These are phyloP conservation scores for Cryptosporidium canis DNA, from an alignment of 169 alveolate genomes.

Conservation along the genomic window DNA sequence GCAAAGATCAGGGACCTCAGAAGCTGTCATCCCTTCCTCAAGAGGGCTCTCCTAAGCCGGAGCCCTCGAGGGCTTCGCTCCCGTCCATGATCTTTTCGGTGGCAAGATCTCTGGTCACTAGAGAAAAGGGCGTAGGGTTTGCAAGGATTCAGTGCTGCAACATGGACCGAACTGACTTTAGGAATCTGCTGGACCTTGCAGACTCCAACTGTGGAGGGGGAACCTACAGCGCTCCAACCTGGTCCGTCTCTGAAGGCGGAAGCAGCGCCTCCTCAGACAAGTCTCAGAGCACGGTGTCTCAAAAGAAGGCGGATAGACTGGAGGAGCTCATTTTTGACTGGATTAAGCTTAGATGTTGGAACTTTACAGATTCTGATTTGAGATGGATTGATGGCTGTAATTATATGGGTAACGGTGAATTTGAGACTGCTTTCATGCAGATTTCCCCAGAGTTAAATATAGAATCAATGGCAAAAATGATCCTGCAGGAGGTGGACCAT, in stretches of 20 bases:
- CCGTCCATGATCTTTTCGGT: not conserved
- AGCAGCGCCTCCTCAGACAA: not conserved
- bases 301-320: not conserved
- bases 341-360: constrained; percentile 70
- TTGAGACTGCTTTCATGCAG: constrained; percentile 43
- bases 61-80: not conserved
- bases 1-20: not conserved
- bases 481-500: constrained; percentile 48
- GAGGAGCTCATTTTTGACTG: constrained; percentile 59
- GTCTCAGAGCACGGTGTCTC: not conserved
- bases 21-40: not conserved
- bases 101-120: not conserved
- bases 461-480: constrained; percentile 24
- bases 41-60: not conserved
- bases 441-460: constrained; percentile 21
- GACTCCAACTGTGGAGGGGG: constrained; percentile 11
- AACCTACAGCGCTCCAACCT: not conserved
- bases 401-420: constrained; percentile 50
- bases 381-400: constrained; percentile 69
- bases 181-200: constrained; percentile 62
- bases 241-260: not conserved
- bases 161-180: constrained; percentile 48
- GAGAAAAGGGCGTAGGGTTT: not conserved
- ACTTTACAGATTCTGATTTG: constrained; percentile 49
- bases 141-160: constrained; percentile 56